Conservation (phyloP, 1,284 basidiomycete species). For the Ceratobasidium sp. region DNA sequence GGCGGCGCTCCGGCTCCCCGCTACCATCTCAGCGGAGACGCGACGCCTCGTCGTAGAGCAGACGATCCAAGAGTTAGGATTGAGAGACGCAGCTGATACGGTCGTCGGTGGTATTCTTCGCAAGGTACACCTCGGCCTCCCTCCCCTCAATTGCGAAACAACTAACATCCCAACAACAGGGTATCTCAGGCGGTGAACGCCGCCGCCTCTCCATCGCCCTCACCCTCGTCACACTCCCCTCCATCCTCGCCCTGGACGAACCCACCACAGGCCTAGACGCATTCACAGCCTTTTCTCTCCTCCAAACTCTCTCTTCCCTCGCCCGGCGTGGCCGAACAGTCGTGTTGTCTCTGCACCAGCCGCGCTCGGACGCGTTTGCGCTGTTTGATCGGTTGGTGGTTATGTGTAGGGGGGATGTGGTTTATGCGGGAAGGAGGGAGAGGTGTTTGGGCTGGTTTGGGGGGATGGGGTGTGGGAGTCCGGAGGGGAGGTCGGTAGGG, state of each 20-base stretch:
- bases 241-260: constrained; percentile 86
- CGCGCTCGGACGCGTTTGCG: constrained; percentile 65
- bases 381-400: constrained; percentile 64
- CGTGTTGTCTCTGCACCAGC: constrained; percentile 66
- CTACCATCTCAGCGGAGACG: constrained; percentile 55
- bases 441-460: constrained; percentile 61
- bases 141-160: not conserved
- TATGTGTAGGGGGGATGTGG: constrained; percentile 62
- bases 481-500: not conserved
- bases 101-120: constrained; percentile 63
- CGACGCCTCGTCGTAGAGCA: constrained; percentile 63
- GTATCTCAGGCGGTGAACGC: constrained; percentile 90
- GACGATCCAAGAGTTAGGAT: constrained; percentile 66
- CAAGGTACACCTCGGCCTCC: constrained; percentile 55
- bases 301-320: constrained; percentile 63
- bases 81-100: constrained; percentile 65
- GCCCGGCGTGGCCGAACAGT: constrained; percentile 64
- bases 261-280: constrained; percentile 71
- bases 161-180: constrained; percentile 52
- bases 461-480: constrained; percentile 52
- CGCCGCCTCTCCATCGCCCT: constrained; percentile 77
- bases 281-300: constrained; percentile 64
- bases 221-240: constrained; percentile 78
- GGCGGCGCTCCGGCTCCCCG: constrained; percentile 64
- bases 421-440: constrained; percentile 60